Evolutionary conservation across 495 filamentous ascomycete species (phyloP), one percentile per base, ranked within the genome.

Genomic region (Evernia prunastri): DNA sequence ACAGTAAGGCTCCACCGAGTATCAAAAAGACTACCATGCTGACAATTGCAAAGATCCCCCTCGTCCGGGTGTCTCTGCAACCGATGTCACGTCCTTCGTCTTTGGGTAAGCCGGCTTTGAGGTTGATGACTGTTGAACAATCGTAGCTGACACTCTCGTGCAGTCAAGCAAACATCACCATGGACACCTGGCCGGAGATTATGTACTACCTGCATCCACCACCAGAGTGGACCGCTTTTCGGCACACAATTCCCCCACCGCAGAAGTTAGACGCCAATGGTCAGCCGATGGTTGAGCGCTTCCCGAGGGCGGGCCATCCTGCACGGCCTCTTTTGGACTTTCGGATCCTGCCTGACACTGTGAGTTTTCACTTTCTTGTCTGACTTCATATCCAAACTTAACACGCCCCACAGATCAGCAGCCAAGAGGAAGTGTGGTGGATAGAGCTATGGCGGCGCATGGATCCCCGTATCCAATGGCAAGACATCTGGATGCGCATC

Each of bases 301-400:
- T 39, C 15, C 66, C 66, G 10, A 45, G 31, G 4, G 56, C 42
- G 11, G 63, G 62, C 20, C 23, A 27, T 2, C 31, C 23, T 8
- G 23, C 57, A 10, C 54, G 66, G 20, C 66, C 61, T 23, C 63
- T 68, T 1, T 36, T 63, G 23, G 65, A 67, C 20, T 63, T 56
- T 29, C 18, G 27, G 1, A 31, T 63, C 0, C 47, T 64, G 4
- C 65, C 56, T 2, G 43, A 59, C 29, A 59, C 39, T 6, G 61
- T 67, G 23, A 54, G 56, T 17, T 9, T 9, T 31, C 25, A n/a
- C 25, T 13, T 23, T 51, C 12, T 15, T 27, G 8, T 25, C 23
- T 51, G 23, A 15, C 4, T 15, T 0, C 0, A 51, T 15, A 1
- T 0, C 6, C 36, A 27, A 10, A 3, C 7, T 25, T 64, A 18